Conservation (phyloP, 192 early-diverging fungal genomes). For the Coemansia javaensis region DNA sequence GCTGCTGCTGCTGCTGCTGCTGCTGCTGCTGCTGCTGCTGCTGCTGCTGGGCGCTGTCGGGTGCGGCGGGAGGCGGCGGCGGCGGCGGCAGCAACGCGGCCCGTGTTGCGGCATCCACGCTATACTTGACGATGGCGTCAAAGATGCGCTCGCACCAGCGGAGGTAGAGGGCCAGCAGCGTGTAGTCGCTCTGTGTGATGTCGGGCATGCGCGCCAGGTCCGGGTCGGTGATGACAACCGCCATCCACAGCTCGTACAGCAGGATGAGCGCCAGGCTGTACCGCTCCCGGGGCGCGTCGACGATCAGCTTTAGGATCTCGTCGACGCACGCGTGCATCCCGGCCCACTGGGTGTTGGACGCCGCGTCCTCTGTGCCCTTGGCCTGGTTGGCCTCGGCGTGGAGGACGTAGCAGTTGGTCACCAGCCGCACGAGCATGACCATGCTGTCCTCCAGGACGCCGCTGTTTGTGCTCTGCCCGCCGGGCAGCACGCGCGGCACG, state of each 20-base stretch:
- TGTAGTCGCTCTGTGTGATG: slow-evolving; percentile 2
- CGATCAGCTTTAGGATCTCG: slow-evolving; percentile 20
- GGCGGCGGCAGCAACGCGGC: too few relatives aligned
- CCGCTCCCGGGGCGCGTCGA: slow-evolving; percentile 16
- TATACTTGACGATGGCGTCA: slow-evolving; percentile 18
- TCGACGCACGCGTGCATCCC: slow-evolving; percentile 26
- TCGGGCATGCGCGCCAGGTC: slow-evolving; percentile 10
- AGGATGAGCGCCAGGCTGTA: slow-evolving; percentile 31
- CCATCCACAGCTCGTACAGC: slow-evolving; percentile 48
- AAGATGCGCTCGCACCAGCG: slow-evolving; percentile 41
- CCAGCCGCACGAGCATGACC: slow-evolving; percentile 39
- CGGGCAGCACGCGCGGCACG: slow-evolving; percentile 7
- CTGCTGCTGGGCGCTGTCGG: too few relatives aligned
- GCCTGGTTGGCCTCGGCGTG: neutral
- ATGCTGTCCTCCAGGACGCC: slow-evolving; percentile 42
- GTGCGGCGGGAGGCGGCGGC: too few relatives aligned
- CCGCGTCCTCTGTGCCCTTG: too few relatives aligned
- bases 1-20: neutral
- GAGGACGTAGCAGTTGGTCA: slow-evolving; percentile 37
- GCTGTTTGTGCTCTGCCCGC: slow-evolving; percentile 36
- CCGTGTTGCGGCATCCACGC: slow-evolving; percentile 8
- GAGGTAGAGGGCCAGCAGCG: slow-evolving; percentile 28
- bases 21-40: neutral
- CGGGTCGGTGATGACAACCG: slow-evolving; percentile 31
- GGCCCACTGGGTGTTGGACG: too few relatives aligned